Percentiles rank a stretch among this genome's conserved stretches.
Evolutionary conservation across 805 yeast species (phyloP).

Genomic region (Candida bentonensis): DNA sequence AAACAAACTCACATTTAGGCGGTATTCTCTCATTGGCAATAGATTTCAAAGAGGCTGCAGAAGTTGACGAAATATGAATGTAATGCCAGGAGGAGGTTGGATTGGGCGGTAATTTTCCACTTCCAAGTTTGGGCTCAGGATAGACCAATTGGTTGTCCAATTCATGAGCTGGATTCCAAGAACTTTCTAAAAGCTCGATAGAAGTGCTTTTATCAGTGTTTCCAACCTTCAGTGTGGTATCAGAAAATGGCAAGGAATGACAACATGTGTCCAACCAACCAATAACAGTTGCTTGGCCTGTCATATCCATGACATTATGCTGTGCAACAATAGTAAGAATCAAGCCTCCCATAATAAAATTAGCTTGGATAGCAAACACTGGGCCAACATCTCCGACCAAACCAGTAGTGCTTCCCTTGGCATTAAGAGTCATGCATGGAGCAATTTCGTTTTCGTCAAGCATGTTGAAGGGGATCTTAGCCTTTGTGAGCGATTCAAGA

Average conservation of each 20-base stretch:
- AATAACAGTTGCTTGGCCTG: conserved; percentile 1
- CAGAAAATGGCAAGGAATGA: neutral
- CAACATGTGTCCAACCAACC: neutral
- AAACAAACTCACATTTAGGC: neutral
- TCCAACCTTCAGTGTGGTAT: neutral
- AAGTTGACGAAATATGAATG: neutral
- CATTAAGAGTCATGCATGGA: neutral
- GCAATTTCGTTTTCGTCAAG: neutral
- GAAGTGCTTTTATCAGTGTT: neutral
- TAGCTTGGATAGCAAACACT: neutral
- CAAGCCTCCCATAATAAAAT: conserved; percentile 2
- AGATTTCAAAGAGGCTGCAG: neutral
- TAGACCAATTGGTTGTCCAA: neutral
- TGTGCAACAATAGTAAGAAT: conserved; percentile 4
- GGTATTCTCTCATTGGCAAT: too few species aligned
- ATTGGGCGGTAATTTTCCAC: neutral
- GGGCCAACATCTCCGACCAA: neutral
- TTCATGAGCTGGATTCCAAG: neutral
- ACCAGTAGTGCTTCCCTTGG: neutral
- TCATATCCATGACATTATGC: conserved; percentile 4
- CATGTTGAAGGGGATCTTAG: neutral
- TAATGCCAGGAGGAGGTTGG: neutral
- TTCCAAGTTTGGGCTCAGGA: neutral
- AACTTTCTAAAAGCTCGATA: neutral
- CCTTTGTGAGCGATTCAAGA: neutral